These are phyloP conservation scores for Rauvolfia tetraphylla DNA, from an alignment of 257 asterid genomes.

Conservation along the genomic window DNA sequence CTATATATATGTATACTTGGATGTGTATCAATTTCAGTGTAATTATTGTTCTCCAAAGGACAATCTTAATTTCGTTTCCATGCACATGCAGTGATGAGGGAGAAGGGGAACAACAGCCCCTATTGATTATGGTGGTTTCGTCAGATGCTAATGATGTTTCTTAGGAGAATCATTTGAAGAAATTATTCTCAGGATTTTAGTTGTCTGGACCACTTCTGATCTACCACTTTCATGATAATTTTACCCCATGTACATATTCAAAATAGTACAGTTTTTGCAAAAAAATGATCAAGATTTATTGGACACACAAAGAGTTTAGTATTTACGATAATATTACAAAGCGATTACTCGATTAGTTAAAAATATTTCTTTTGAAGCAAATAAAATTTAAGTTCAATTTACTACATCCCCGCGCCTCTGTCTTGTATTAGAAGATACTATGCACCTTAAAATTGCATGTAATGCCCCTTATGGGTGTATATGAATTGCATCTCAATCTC, in stretches of 20 bases:
- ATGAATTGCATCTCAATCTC: no score
- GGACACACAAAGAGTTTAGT: not conserved
- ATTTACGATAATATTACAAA: no score
- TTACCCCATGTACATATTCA: not conserved
- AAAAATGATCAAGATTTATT: not conserved
- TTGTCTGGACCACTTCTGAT: not conserved
- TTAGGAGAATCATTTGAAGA: not conserved
- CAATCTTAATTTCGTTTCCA: not conserved
- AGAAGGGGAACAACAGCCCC: not conserved
- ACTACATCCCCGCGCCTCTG: no score
- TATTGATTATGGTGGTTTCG: not conserved
- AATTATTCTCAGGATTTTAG: not conserved
- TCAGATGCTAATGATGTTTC: not conserved
- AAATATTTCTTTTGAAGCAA: no score
- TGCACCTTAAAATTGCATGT: no score
- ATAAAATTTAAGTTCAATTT: no score
- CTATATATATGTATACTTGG: no score
- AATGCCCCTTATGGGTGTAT: no score
- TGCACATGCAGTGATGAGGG: not conserved
- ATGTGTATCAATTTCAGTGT: not conserved
- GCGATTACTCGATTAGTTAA: no score
- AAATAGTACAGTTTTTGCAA: no score
- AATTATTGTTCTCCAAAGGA: not conserved
- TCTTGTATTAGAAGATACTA: no score
- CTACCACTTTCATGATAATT: constrained; percentile 4